Percentiles rank a stretch among this genome's conserved stretches.
phyloP scores from a whole-genome alignment of 129 eudicot species.

The Pseudognaphalium luteoalbum region DNA sequence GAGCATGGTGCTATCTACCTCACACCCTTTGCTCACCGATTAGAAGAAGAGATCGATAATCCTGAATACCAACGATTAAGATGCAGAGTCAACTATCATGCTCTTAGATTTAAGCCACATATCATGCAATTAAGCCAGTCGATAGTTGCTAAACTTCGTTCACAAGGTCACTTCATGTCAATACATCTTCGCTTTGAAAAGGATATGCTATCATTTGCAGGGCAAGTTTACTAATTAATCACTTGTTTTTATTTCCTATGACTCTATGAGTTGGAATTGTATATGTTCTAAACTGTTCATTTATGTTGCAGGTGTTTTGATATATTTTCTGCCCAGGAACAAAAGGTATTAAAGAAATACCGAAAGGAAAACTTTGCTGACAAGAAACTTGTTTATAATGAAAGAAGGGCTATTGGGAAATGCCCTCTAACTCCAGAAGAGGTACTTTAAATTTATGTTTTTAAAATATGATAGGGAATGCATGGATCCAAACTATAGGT shows the following conservation, averaged over 20 bases:
- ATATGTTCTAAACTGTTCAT: conserved; percentile 21
- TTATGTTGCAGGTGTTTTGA: conserved; percentile 75
- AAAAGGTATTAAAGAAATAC: conserved; percentile 61
- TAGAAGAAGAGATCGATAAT: conserved; percentile 86
- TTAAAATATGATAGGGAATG: background rate
- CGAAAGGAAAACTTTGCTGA: conserved; percentile 78
- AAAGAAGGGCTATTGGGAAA: conserved; percentile 91
- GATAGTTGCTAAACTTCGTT: conserved; percentile 75
- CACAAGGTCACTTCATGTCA: conserved; percentile 93
- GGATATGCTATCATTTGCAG: conserved; percentile 98
- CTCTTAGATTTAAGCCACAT: conserved; percentile 83
- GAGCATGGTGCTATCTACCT: conserved; percentile 95
- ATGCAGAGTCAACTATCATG: conserved; percentile 97
- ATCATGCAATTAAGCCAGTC: conserved; percentile 84
- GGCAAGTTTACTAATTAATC: conserved; percentile 47
- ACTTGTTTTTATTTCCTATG: background rate
- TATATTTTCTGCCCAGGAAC: conserved; percentile 78
- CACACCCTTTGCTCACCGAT: conserved; percentile 89
- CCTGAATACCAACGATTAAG: conserved; percentile 94
- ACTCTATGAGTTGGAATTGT: background rate
- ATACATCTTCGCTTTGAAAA: conserved; percentile 98
- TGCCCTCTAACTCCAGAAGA: conserved; percentile 98
- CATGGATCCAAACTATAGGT: background rate
- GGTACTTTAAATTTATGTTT: conserved; percentile 39
- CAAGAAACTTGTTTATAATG: conserved; percentile 66